Percentiles rank a stretch among this genome's conserved stretches.
Evolutionary conservation across 148 eudicot genomes (phyloP).

Genomic region (Diospyros lotus): DNA sequence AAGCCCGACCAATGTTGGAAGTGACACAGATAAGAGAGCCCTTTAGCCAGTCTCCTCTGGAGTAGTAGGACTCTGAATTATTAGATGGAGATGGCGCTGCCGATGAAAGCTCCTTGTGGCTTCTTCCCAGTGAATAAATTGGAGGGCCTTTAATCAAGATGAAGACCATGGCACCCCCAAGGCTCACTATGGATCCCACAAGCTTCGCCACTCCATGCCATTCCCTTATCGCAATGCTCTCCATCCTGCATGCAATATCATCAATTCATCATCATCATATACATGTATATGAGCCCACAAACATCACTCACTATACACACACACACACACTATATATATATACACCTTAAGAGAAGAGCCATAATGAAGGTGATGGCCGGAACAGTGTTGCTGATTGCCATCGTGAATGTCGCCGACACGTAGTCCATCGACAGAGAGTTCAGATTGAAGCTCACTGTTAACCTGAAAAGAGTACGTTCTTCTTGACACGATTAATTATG

Average conservation of each 20-base stretch:
- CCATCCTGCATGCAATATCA: slow-evolving; percentile 16
- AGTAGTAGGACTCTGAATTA: background rate
- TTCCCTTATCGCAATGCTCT: slow-evolving; percentile 20
- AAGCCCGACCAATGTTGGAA: slow-evolving; percentile 23
- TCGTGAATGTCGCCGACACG: slow-evolving; percentile 31
- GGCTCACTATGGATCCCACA: slow-evolving; percentile 21
- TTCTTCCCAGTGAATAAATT: background rate
- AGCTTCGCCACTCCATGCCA: slow-evolving; percentile 27
- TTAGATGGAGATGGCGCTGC: background rate
- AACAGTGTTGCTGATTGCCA: slow-evolving; percentile 23
- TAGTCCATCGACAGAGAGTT: slow-evolving; percentile 18
- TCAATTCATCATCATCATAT: too few relatives aligned
- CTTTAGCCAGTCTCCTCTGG: slow-evolving; percentile 21
- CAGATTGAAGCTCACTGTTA: slow-evolving; percentile 24
- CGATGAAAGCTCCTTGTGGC: background rate
- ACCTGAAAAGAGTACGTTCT: slow-evolving; percentile 13
- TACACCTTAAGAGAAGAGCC: slow-evolving; percentile 26
- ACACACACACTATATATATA: background rate
- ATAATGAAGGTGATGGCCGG: slow-evolving; percentile 29
- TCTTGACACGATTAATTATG: too few relatives aligned
- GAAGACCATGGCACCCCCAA: slow-evolving; percentile 33
- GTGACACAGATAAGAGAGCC: slow-evolving; percentile 24
- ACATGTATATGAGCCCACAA: too few relatives aligned
- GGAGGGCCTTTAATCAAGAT: slow-evolving; percentile 32
- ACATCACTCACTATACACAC: too few relatives aligned